Percentiles rank a stretch among this genome's conserved stretches.
Conservation (phyloP, 257 asterid species). For the Craterostigma plantagineum region DNA sequence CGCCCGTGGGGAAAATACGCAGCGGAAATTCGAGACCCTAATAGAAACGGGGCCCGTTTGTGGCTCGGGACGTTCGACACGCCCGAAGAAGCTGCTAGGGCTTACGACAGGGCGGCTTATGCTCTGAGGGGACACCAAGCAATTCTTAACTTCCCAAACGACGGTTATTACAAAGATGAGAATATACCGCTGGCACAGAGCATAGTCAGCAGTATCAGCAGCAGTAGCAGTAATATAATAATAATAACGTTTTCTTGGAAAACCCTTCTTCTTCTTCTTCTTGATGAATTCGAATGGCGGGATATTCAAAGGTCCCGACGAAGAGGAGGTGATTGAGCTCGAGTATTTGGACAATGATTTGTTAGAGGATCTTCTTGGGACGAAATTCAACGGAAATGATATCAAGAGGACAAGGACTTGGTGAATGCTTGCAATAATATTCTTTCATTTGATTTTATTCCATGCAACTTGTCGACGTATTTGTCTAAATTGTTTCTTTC, state of each 20-base stretch:
- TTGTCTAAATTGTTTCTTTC: too few species aligned
- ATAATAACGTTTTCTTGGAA: too few species aligned
- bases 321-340: conserved; percentile 31
- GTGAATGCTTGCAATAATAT: too few species aligned
- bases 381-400: conserved; percentile 12
- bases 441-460: too few species aligned
- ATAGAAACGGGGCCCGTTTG: conserved; percentile 40
- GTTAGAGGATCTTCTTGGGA: conserved; percentile 58
- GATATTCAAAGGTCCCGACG: conserved; percentile 8
- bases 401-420: not conserved
- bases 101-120: conserved; percentile 74
- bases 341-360: conserved; percentile 52
- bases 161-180: conserved; percentile 25
- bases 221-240: too few species aligned
- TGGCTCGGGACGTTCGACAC: conserved; percentile 58
- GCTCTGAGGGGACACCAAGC: conserved; percentile 77
- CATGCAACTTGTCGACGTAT: too few species aligned
- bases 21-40: conserved; percentile 78
- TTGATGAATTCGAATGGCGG: too few species aligned
- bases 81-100: conserved; percentile 65
- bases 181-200: too few species aligned
- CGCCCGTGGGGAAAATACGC: conserved; percentile 90
- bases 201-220: too few species aligned
- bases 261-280: too few species aligned
- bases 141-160: conserved; percentile 63